Evolutionary conservation across 331 rosid species (phyloP).

Genomic region (Prunus yedoensis): DNA sequence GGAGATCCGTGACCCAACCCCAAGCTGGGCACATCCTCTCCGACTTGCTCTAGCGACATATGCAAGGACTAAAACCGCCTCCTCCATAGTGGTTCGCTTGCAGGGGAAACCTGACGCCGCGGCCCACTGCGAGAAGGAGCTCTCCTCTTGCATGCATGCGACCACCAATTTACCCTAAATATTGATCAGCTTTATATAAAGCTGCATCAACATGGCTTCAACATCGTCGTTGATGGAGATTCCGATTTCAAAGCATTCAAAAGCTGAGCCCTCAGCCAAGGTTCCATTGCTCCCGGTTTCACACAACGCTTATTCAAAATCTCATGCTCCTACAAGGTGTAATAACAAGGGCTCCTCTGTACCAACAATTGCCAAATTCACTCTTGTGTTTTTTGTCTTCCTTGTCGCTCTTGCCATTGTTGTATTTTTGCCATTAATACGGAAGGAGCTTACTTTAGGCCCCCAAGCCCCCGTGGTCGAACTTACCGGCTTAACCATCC

Average conservation of each 20-base stretch:
- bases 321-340: neutral
- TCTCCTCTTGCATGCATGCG: neutral
- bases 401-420: neutral
- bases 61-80: neutral
- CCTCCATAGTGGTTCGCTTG: neutral
- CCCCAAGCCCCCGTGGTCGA: neutral
- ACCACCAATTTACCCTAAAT: neutral
- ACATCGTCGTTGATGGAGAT: neutral
- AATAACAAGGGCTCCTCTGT: too few relatives aligned
- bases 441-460: neutral
- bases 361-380: neutral
- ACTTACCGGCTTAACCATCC: neutral
- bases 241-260: slow-evolving; percentile 6
- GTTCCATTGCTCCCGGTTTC: slow-evolving; percentile 10
- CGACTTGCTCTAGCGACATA: neutral
- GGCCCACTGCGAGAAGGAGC: neutral
- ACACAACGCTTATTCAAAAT: slow-evolving; percentile 3
- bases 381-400: neutral
- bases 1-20: slow-evolving; percentile 5
- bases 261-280: neutral
- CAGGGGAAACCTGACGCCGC: neutral
- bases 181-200: neutral
- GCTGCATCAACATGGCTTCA: neutral
- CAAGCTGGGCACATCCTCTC: neutral
- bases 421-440: neutral